A percentile compares a stretch with the other conserved stretches of the same genome.
phyloP scores from a whole-genome alignment of 2,329 filamentous ascomycete genomes.

The Penicillium nordicum region DNA sequence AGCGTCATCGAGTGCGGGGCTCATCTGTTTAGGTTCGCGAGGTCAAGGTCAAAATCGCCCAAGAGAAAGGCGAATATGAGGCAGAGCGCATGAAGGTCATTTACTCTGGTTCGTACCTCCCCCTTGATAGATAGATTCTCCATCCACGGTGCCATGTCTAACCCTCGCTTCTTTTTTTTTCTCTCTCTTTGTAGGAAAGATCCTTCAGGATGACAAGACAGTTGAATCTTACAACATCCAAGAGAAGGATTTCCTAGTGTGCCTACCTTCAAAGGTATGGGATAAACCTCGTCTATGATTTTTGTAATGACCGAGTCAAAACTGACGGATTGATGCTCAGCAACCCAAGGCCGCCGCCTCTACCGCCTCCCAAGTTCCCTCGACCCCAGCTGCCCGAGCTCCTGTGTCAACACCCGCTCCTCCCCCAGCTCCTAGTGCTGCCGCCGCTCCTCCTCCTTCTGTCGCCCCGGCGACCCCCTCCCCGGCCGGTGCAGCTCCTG shows the following conservation, averaged over 20 bases:
- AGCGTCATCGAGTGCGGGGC: slow-evolving; percentile 32
- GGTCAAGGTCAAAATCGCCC: slow-evolving; percentile 87
- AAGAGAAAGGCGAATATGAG: slow-evolving; percentile 87
- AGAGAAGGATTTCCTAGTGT: slow-evolving; percentile 99
- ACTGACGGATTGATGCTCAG: slow-evolving; percentile 1
- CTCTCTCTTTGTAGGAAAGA: slow-evolving; percentile 68
- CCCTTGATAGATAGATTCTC: background rate
- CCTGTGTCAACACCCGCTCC: slow-evolving; percentile 46
- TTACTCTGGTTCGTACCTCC: slow-evolving; percentile 73
- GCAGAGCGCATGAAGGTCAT: slow-evolving; percentile 89
- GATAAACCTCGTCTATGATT: background rate
- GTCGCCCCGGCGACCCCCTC: slow-evolving; percentile 49
- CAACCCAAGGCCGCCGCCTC: slow-evolving; percentile 67
- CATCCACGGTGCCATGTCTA: background rate
- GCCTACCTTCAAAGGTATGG: slow-evolving; percentile 91
- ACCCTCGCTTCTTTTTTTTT: slow-evolving; percentile 7
- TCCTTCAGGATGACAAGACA: slow-evolving; percentile 94
- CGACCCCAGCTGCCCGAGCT: slow-evolving; percentile 37
- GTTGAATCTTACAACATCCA: slow-evolving; percentile 97
- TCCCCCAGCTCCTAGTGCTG: slow-evolving; percentile 49
- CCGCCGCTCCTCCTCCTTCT: slow-evolving; percentile 51
- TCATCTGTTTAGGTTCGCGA: slow-evolving; percentile 65
- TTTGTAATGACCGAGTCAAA: background rate
- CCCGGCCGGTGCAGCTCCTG: slow-evolving; percentile 45
- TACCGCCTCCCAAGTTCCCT: slow-evolving; percentile 35